Conservation (phyloP, 1,284 basidiomycete species). For the Tremellales sp. region DNA sequence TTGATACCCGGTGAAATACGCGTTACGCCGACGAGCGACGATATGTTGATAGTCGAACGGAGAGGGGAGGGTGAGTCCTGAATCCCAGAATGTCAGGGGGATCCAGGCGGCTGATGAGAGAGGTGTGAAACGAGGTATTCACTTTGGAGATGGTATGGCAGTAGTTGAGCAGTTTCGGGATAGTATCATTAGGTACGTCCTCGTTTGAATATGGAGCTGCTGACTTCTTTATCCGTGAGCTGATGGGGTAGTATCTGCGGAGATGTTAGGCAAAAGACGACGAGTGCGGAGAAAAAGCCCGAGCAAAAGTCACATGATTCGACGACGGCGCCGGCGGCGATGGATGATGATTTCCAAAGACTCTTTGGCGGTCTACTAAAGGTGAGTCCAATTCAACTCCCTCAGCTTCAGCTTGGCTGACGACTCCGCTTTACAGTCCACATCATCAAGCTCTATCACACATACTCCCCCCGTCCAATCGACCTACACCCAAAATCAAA, state of each 20-base stretch:
- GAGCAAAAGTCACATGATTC: no score
- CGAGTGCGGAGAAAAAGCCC: no score
- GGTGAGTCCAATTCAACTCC: no score
- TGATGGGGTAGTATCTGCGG: constrained; percentile 33
- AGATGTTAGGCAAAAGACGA: constrained; percentile 18
- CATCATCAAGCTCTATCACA: no score
- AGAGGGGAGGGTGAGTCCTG: constrained; percentile 39
- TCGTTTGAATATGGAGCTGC: neutral
- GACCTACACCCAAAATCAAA: no score
- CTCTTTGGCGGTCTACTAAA: constrained; percentile 35
- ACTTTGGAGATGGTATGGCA: constrained; percentile 35
- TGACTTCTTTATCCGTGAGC: neutral
- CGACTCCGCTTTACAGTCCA: no score
- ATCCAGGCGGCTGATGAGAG: neutral
- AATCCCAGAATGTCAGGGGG: neutral
- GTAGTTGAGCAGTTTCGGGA: constrained; percentile 26
- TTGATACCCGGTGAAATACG: constrained; percentile 43
- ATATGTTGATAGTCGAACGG: constrained; percentile 38
- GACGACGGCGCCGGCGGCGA: no score
- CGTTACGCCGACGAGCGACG: constrained; percentile 28
- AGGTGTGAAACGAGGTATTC: constrained; percentile 29
- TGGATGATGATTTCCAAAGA: constrained; percentile 32
- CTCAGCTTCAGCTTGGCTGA: no score
- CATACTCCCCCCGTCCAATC: no score
- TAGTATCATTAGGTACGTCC: constrained; percentile 30